Conservation (phyloP, 164 flowering plant species). For the Tetracentron sinense region DNA sequence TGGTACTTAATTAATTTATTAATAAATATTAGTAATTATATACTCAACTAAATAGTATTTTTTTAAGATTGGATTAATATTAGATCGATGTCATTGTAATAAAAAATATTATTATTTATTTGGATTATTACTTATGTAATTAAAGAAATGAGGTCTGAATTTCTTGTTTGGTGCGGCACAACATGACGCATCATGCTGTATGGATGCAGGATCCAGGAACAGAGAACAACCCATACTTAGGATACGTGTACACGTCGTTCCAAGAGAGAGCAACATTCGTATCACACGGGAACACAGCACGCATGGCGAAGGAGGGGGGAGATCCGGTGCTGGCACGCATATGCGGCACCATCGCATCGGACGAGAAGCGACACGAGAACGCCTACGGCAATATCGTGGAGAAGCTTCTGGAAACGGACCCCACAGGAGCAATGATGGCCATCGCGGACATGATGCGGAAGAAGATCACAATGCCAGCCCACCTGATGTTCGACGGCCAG, state of each 20-base stretch:
- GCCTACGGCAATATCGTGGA: not conserved
- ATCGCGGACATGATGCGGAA: not conserved
- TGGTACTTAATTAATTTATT: too few species aligned
- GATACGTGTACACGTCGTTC: not conserved
- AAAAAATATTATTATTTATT: too few species aligned
- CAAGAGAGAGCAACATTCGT: not conserved
- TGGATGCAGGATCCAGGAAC: not conserved
- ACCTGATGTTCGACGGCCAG: conserved; percentile 1
- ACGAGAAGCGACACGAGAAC: not conserved
- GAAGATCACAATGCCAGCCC: not conserved
- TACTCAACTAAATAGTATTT: too few species aligned
- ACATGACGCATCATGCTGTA: too few species aligned
- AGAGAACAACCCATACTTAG: not conserved
- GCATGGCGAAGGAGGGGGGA: not conserved
- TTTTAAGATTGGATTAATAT: not conserved
- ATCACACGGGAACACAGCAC: not conserved
- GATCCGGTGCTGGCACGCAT: not conserved
- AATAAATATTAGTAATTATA: too few species aligned
- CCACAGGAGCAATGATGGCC: not conserved
- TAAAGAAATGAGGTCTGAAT: too few species aligned
- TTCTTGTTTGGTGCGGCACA: too few species aligned
- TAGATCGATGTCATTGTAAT: not conserved
- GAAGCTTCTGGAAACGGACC: not conserved
- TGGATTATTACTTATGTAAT: too few species aligned
- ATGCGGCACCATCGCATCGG: not conserved